Conservation (phyloP, 2,329 filamentous ascomycete genomes). For the Zasmidium citrigriseum region DNA sequence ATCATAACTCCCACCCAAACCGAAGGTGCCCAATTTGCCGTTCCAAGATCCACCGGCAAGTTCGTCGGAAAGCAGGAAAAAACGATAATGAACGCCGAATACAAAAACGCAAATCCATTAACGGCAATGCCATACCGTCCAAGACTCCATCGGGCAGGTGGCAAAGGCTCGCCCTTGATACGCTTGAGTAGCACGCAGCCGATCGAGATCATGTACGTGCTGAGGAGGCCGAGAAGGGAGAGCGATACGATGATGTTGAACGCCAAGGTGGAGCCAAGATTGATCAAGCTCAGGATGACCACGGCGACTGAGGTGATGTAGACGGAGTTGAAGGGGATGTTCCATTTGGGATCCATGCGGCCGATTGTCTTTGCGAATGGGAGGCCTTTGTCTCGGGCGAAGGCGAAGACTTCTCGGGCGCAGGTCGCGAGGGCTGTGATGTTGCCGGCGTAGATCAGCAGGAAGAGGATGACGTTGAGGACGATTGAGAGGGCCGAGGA, state of each 20-base stretch:
- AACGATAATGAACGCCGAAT: slow-evolving; percentile 32
- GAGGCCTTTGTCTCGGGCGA: slow-evolving; percentile 42
- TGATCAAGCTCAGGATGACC: slow-evolving; percentile 37
- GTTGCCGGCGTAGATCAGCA: slow-evolving; percentile 28
- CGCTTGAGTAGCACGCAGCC: slow-evolving; percentile 34
- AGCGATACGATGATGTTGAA: slow-evolving; percentile 42
- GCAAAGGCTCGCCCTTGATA: slow-evolving; percentile 25
- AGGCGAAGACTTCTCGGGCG: slow-evolving; percentile 46
- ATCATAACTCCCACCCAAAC: slow-evolving; percentile 33
- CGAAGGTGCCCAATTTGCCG: slow-evolving; percentile 34
- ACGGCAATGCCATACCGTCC: slow-evolving; percentile 28
- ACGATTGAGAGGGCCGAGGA: slow-evolving; percentile 23
- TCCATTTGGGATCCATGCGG: slow-evolving; percentile 30
- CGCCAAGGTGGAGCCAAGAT: slow-evolving; percentile 37
- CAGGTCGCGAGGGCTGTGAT: slow-evolving; percentile 43
- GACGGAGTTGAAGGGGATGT: slow-evolving; percentile 39
- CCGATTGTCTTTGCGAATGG: slow-evolving; percentile 35
- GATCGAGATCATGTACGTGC: slow-evolving; percentile 40
- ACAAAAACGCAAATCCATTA: slow-evolving; percentile 32
- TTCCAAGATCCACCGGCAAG: slow-evolving; percentile 26
- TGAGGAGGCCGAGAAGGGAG: slow-evolving; percentile 36
- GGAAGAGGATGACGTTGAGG: slow-evolving; percentile 30
- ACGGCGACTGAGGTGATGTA: slow-evolving; percentile 34
- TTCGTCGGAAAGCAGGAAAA: slow-evolving; percentile 33
- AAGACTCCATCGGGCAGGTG: slow-evolving; percentile 29